Evolutionary conservation across 805 yeast genomes (phyloP).

Genomic region (Lipomyces yamadae): DNA sequence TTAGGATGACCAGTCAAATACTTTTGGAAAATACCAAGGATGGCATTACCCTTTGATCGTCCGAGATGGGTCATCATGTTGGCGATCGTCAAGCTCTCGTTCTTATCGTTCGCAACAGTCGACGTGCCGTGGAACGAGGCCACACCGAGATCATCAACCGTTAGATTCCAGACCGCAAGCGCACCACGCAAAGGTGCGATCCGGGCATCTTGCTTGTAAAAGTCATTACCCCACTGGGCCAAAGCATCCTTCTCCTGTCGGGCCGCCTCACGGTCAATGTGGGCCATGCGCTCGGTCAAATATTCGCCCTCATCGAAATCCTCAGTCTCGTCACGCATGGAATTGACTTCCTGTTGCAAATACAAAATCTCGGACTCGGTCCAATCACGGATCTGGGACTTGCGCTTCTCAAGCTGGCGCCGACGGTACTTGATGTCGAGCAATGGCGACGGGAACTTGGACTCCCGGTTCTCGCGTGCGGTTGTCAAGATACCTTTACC

Average conservation of each 20-base stretch:
- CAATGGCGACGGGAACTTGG: conserved; percentile 78
- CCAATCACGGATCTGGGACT: conserved; percentile 79
- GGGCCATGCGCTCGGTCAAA: conserved; percentile 83
- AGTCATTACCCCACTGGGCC: conserved; percentile 93
- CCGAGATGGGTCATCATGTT: conserved; percentile 94
- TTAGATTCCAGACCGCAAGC: conserved; percentile 88
- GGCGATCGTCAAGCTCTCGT: conserved; percentile 90
- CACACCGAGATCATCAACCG: conserved; percentile 93
- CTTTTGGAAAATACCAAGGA: conserved; percentile 97
- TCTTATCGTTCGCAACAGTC: conserved; percentile 97
- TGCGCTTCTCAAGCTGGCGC: conserved; percentile 84
- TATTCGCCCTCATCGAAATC: conserved; percentile 56
- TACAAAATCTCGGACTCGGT: conserved; percentile 76
- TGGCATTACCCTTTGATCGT: conserved; percentile 96
- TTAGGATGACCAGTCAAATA: conserved; percentile 99
- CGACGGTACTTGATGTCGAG: conserved; percentile 91
- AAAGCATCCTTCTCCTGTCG: conserved; percentile 88
- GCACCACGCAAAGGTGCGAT: conserved; percentile 98
- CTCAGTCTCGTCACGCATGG: conserved; percentile 48
- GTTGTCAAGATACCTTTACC: conserved; percentile 99
- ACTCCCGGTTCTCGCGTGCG: conserved; percentile 88
- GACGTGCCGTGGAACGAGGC: conserved; percentile 99
- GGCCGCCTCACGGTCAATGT: conserved; percentile 79
- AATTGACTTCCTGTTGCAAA: conserved; percentile 71
- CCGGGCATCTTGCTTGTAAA: conserved; percentile 87